Percentiles rank a stretch among this genome's conserved stretches.
phyloP scores from a whole-genome alignment of 768 basidiomycete genomes.

The Termitomyces sp. region DNA sequence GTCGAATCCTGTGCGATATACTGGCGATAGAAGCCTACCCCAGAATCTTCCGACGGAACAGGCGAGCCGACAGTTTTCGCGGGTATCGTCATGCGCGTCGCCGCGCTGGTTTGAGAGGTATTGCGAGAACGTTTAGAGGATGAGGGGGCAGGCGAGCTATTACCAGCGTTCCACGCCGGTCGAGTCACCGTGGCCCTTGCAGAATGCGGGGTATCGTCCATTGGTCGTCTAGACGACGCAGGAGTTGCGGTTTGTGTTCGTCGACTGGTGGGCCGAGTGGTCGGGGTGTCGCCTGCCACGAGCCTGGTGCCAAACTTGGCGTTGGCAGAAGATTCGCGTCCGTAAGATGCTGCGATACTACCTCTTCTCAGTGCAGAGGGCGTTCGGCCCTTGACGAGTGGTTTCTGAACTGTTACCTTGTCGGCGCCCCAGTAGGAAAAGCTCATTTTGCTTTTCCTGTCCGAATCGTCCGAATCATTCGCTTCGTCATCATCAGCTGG shows the following conservation, averaged over 20 bases:
- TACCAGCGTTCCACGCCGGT: constrained; percentile 71
- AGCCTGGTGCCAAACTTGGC: constrained; percentile 91
- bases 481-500: constrained; percentile 60
- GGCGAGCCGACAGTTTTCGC: constrained; percentile 59
- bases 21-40: constrained; percentile 80
- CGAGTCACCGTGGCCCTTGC: constrained; percentile 72
- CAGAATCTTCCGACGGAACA: constrained; percentile 78
- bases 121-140: constrained; percentile 65
- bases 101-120: constrained; percentile 69
- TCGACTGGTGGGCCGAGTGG: constrained; percentile 60
- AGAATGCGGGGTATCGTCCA: constrained; percentile 63
- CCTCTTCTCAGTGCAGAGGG: constrained; percentile 40
- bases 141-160: constrained; percentile 39
- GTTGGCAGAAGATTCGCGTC: constrained; percentile 80
- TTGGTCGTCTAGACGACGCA: constrained; percentile 38
- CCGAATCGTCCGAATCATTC: constrained; percentile 77
- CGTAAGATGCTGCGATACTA: constrained; percentile 54
- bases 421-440: constrained; percentile 94
- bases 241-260: constrained; percentile 50
- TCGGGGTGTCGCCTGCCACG: constrained; percentile 56
- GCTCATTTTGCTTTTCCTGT: constrained; percentile 90
- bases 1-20: constrained; percentile 75
- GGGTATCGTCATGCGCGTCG: constrained; percentile 38
- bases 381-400: constrained; percentile 50
- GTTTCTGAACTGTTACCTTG: constrained; percentile 84